Evolutionary conservation across 176 grass and related monocot species (phyloP).

Genomic region (Otatea glauca): DNA sequence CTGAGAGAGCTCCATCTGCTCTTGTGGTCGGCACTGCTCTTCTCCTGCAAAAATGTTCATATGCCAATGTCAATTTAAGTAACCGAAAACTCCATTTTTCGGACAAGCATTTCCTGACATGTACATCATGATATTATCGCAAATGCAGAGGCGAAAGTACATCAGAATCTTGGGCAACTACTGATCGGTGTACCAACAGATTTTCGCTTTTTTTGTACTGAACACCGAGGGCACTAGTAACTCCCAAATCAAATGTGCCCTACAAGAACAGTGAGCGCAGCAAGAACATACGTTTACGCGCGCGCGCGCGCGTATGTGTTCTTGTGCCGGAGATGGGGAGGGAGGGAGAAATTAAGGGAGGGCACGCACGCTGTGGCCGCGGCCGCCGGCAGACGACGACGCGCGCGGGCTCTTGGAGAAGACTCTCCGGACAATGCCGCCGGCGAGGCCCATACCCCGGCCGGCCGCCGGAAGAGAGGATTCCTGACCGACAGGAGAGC

Average conservation of each 20-base stretch:
- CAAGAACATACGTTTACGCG: not conserved
- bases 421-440: slow-evolving; percentile 70
- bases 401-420: slow-evolving; percentile 68
- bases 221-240: not conserved
- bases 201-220: not conserved
- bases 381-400: not conserved
- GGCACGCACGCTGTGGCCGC: slow-evolving; percentile 44
- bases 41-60: slow-evolving; percentile 43
- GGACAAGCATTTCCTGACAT: not conserved
- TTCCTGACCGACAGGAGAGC: not conserved
- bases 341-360: not conserved
- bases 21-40: slow-evolving; percentile 54
- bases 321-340: not conserved
- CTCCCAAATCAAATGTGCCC: not conserved
- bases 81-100: not conserved
- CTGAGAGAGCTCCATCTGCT: slow-evolving; percentile 66
- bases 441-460: slow-evolving; percentile 64
- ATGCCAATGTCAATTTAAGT: not conserved
- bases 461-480: not conserved
- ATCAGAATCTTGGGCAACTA: not conserved
- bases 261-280: not conserved
- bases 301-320: not conserved
- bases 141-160: slow-evolving; percentile 30
- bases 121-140: not conserved
- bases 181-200: not conserved